A percentile compares a stretch with the other conserved stretches of the same genome.
phyloP scores from a whole-genome alignment of 352 stramenopile species.

The Plasmopara muralis region DNA sequence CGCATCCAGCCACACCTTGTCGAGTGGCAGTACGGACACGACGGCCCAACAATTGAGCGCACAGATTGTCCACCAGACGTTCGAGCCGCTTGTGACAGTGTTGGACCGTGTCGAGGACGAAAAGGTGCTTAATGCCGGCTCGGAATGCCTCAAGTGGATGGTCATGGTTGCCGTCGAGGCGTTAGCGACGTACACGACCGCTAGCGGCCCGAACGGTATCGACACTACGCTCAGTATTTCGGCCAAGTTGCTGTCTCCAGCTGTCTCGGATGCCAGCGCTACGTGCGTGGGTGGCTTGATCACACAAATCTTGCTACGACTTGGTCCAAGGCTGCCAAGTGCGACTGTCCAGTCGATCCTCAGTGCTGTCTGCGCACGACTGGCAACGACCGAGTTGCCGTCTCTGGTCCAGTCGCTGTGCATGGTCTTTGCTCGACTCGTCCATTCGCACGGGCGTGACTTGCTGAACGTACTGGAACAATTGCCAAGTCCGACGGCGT shows the following conservation, averaged over 20 bases:
- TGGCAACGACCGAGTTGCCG: conserved; percentile 58
- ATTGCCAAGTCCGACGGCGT: conserved; percentile 35
- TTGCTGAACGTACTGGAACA: conserved; percentile 70
- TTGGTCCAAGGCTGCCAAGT: conserved; percentile 46
- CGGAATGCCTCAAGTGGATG: conserved; percentile 79
- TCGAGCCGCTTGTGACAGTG: conserved; percentile 64
- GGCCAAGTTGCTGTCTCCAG: conserved; percentile 59
- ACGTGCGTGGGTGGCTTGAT: conserved; percentile 72
- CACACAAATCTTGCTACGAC: conserved; percentile 72
- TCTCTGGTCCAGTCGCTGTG: conserved; percentile 76
- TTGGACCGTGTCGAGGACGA: conserved; percentile 61
- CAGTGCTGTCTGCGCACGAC: conserved; percentile 54
- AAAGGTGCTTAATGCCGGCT: conserved; percentile 64
- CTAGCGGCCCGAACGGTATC: conserved; percentile 38
- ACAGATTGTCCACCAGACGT: conserved; percentile 63
- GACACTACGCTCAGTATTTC: conserved; percentile 66
- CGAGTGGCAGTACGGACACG: conserved; percentile 20
- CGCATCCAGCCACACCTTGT: conserved; percentile 25
- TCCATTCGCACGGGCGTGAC: conserved; percentile 61
- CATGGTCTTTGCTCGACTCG: conserved; percentile 74
- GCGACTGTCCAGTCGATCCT: conserved; percentile 72
- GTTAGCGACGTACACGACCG: conserved; percentile 41
- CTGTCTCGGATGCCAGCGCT: conserved; percentile 61
- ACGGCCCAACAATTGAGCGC: conserved; percentile 41
- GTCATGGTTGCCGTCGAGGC: conserved; percentile 72